phyloP scores from a whole-genome alignment of 2,329 filamentous ascomycete genomes.

The Thielaviopsis ethacetica region DNA sequence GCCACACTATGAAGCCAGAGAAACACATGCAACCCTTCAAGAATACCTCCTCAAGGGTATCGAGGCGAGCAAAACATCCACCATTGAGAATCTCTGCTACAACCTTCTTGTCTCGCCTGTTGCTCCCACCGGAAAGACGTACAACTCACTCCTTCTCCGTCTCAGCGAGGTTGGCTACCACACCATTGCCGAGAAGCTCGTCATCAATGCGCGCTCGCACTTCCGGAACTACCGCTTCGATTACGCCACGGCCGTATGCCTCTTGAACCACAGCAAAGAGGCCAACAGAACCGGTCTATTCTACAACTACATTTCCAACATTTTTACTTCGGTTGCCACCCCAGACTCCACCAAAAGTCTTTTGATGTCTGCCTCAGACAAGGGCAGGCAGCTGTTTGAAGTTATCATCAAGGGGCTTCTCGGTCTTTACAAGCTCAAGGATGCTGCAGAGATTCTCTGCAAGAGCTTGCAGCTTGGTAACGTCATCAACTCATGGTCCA shows the following conservation, averaged over 20 bases:
- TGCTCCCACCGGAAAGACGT: slow-evolving; percentile 51
- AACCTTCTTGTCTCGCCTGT: slow-evolving; percentile 47
- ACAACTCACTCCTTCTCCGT: slow-evolving; percentile 54
- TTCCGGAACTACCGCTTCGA: slow-evolving; percentile 6
- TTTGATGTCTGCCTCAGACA: background rate
- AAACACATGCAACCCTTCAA: slow-evolving; percentile 3
- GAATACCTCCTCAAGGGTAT: slow-evolving; percentile 8
- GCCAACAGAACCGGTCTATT: slow-evolving; percentile 8
- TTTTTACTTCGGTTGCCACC: background rate
- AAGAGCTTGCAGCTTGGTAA: slow-evolving; percentile 23
- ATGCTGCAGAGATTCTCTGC: slow-evolving; percentile 28
- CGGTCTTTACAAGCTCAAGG: slow-evolving; percentile 27
- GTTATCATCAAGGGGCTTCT: slow-evolving; percentile 32
- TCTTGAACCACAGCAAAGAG: slow-evolving; percentile 9
- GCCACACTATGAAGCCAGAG: background rate
- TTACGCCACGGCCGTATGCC: slow-evolving; percentile 8
- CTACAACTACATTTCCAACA: slow-evolving; percentile 5
- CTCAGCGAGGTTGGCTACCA: slow-evolving; percentile 37
- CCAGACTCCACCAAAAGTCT: background rate
- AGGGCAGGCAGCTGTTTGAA: slow-evolving; percentile 22
- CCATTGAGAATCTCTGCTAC: slow-evolving; percentile 37
- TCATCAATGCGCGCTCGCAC: slow-evolving; percentile 9
- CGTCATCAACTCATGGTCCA: slow-evolving; percentile 17
- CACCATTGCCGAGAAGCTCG: slow-evolving; percentile 33
- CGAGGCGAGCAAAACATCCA: slow-evolving; percentile 1